Evolutionary conservation across 2,329 filamentous ascomycete genomes (phyloP).

Genomic region (Fusarium redolens): DNA sequence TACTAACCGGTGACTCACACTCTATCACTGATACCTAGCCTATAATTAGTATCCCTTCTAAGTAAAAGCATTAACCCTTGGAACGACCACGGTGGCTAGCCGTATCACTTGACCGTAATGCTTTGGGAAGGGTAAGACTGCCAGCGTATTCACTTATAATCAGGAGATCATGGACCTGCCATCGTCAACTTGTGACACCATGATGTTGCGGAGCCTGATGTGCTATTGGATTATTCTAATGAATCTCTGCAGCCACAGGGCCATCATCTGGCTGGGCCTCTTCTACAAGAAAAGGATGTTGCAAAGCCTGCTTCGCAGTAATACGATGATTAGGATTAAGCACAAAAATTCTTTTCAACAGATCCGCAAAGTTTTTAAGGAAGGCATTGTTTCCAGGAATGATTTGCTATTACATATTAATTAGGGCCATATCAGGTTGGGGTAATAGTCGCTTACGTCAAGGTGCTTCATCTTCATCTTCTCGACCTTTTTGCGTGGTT

Average conservation of each 20-base stretch:
- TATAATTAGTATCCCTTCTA: too few relatives aligned
- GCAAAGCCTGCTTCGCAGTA: constrained; percentile 72
- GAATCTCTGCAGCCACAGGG: constrained; percentile 73
- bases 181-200: too few relatives aligned
- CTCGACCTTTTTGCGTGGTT: background rate
- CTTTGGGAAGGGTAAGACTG: too few relatives aligned
- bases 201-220: too few relatives aligned
- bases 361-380: constrained; percentile 70
- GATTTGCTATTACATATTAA: constrained; percentile 64
- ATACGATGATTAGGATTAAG: constrained; percentile 74
- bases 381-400: constrained; percentile 70
- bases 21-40: too few relatives aligned
- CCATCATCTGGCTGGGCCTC: constrained; percentile 71
- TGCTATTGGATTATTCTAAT: constrained; percentile 46
- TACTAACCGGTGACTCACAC: too few relatives aligned
- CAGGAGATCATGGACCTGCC: too few relatives aligned
- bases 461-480: constrained; percentile 69
- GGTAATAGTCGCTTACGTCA: constrained; percentile 57
- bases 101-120: too few relatives aligned
- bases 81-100: too few relatives aligned
- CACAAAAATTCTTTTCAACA: constrained; percentile 73
- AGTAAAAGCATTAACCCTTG: too few relatives aligned
- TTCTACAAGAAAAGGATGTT: constrained; percentile 76
- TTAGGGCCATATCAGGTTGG: background rate
- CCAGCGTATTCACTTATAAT: too few relatives aligned